phyloP scores from a whole-genome alignment of 2,329 filamentous ascomycete genomes.

The Fusarium agapanthi region DNA sequence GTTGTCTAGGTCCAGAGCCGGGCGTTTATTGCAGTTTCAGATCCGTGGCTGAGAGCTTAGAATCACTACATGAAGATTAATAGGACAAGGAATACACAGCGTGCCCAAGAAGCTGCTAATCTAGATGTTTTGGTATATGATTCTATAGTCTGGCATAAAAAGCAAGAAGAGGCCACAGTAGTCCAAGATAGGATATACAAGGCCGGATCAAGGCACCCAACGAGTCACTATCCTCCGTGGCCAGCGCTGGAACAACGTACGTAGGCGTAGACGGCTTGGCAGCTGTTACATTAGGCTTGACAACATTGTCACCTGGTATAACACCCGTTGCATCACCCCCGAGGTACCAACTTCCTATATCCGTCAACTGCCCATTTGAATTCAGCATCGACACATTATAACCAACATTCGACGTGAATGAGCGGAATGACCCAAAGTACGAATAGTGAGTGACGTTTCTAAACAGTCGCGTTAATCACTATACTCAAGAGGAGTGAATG shows the following conservation, averaged over 20 bases:
- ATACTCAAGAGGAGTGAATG: rapidly evolving
- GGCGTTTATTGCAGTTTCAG: rapidly evolving
- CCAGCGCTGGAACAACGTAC: background rate
- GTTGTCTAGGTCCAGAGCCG: rapidly evolving
- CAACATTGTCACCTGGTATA: background rate
- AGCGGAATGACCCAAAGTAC: background rate
- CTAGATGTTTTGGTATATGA: rapidly evolving
- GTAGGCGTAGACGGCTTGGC: background rate
- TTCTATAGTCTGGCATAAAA: background rate
- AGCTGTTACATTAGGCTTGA: background rate
- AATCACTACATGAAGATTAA: background rate
- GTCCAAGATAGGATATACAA: rapidly evolving
- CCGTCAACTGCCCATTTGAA: background rate
- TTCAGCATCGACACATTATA: background rate
- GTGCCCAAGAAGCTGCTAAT: background rate
- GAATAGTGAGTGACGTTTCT: background rate
- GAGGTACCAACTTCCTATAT: background rate
- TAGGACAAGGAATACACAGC: rapidly evolving
- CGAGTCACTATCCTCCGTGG: background rate
- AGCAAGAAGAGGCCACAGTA: background rate
- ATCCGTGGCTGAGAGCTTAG: background rate
- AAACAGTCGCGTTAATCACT: background rate
- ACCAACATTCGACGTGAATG: background rate
- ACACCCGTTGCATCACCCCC: background rate
- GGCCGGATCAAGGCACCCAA: rapidly evolving